phyloP scores from a whole-genome alignment of 2,329 filamentous ascomycete species.

The Dactylonectria macrodidyma region DNA sequence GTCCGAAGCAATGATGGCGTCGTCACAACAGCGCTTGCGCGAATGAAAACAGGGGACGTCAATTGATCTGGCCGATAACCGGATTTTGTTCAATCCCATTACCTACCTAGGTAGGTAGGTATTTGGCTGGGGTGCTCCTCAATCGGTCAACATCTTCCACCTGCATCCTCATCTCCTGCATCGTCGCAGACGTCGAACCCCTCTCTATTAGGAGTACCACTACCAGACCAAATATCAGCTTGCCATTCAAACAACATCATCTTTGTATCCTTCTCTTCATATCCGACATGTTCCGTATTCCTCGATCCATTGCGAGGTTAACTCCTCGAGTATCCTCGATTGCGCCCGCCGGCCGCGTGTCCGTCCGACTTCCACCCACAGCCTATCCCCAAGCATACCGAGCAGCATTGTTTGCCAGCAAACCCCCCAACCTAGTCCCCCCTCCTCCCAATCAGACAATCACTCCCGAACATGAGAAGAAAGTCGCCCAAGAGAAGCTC shows the following conservation, averaged over 20 bases:
- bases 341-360: constrained; percentile 17
- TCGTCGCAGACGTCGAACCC: background rate
- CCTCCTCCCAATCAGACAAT: constrained; percentile 53
- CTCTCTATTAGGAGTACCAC: background rate
- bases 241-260: too few relatives aligned
- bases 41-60: constrained; percentile 11
- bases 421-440: constrained; percentile 36
- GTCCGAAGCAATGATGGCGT: constrained; percentile 43
- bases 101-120: too few relatives aligned
- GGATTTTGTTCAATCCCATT: constrained; percentile 5
- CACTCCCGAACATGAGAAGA: constrained; percentile 70
- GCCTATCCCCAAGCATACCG: constrained; percentile 33
- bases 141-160: background rate
- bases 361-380: constrained; percentile 27
- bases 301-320: constrained; percentile 44
- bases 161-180: background rate
- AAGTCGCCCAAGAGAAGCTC: constrained; percentile 69
- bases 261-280: background rate
- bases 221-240: background rate
- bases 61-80: constrained; percentile 18
- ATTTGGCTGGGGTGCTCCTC: background rate
- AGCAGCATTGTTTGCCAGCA: constrained; percentile 44
- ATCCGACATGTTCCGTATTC: constrained; percentile 50
- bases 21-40: constrained; percentile 35
- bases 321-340: constrained; percentile 35